Base-by-base conservation (phyloP, 345 rosid species). In the Camelina neglecta region DNA sequence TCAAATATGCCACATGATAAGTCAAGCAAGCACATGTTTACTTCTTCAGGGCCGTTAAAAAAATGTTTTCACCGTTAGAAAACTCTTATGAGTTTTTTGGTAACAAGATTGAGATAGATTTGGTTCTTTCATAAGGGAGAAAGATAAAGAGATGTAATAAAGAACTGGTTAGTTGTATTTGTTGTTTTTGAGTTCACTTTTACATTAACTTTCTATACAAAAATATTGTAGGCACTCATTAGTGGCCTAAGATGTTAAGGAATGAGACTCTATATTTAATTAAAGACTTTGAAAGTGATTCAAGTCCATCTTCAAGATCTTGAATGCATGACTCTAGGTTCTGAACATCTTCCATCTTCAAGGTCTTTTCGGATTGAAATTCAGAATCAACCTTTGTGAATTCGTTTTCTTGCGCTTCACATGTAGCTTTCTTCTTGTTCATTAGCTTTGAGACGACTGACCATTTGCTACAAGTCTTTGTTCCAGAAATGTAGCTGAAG, bases 211-310 rank as follows among this genome's bases (percentile, higher is more conserved):
- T 31, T 15, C 2, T 33, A 1, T 8, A 73, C 60, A 67, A 58
- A 58, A 60, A 12, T 7, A 2, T 60, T 75, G 35, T 83, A 80
- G 54, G 15, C 12, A 41, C 11, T 41, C 47, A 7, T 79, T 77
- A 78, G 49, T 60, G 21, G 67, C 73, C 74, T 65, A 81, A 49
- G 39, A 74, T 75, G 48, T 75, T 86, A 51, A 88, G 90, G 71
- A 88, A 41, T 13, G 81, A 83, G 21, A 73, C 87, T 73, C 84
- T 81, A 35, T 75, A 73, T 72, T 81, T 86, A 39, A 86, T 82
- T 60, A 83, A 38, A 4, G 75, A 65, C 58, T 71, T 80, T 3
- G 74, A 81, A 15, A 79, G 39, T 63, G 74, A 63, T 11, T 83
- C 84, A 65, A 70, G 24, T 41, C 82, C 84, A 24, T 80, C 85